These are phyloP conservation scores for Pythium rishiriense DNA, from an alignment of 352 stramenopile genomes.

Conservation along the genomic window DNA sequence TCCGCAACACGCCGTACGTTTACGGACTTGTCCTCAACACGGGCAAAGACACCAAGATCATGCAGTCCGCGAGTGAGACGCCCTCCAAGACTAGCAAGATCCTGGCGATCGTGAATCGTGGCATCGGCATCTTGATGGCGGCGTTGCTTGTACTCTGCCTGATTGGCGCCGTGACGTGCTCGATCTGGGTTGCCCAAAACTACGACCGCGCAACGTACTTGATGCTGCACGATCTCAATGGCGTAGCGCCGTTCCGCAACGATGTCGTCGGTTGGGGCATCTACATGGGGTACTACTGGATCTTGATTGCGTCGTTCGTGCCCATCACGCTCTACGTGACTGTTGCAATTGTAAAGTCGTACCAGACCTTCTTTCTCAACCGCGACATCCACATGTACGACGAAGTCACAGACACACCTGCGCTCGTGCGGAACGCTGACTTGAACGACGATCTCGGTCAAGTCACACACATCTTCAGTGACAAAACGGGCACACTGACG, in stretches of 20 bases:
- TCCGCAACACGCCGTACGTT: constrained; percentile 78
- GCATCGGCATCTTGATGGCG: constrained; percentile 74
- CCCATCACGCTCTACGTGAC: constrained; percentile 90
- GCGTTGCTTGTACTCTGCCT: constrained; percentile 73
- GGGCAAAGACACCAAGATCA: constrained; percentile 85
- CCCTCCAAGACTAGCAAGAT: constrained; percentile 84
- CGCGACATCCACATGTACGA: constrained; percentile 88
- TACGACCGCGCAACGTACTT: constrained; percentile 67
- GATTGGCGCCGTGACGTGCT: constrained; percentile 66
- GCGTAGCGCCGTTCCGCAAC: constrained; percentile 65
- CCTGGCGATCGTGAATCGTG: constrained; percentile 77
- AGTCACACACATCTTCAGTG: constrained; percentile 88
- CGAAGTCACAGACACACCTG: constrained; percentile 71
- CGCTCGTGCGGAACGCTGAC: constrained; percentile 81
- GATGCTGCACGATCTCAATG: constrained; percentile 61
- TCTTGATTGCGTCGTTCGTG: constrained; percentile 86
- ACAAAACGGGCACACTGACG: constrained; percentile 86
- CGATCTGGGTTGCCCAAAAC: constrained; percentile 64
- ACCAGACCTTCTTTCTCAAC: constrained; percentile 87
- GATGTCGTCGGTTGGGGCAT: constrained; percentile 71
- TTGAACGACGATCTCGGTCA: constrained; percentile 87
- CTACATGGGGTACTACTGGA: constrained; percentile 88
- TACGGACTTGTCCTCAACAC: constrained; percentile 86
- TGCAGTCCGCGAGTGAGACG: constrained; percentile 76
- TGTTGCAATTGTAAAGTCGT: constrained; percentile 86